phyloP scores from a whole-genome alignment of 257 asterid genomes.

The Plectranthus barbatus region DNA sequence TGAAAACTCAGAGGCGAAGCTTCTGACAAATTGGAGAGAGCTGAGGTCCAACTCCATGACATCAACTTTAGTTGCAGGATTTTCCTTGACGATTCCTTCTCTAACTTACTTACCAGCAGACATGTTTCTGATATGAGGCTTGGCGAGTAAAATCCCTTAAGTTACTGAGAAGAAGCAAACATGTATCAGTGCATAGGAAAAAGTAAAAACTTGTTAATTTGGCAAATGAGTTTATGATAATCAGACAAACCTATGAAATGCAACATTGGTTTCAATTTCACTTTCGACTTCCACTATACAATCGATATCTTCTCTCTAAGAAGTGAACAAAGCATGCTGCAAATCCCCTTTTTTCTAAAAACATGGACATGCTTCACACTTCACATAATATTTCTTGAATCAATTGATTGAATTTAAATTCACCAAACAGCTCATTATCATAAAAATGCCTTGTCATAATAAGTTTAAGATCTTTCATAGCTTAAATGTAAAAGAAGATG shows the following conservation, averaged over 20 bases:
- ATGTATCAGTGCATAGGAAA: conserved; percentile 20
- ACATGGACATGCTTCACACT: conserved; percentile 86
- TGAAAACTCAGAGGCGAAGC: too few relatives aligned
- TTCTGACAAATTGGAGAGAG: too few relatives aligned
- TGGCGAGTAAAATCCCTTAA: conserved; percentile 55
- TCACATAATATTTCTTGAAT: conserved; percentile 12
- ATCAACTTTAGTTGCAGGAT: too few relatives aligned
- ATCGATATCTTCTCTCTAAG: conserved; percentile 61
- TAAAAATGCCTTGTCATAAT: too few relatives aligned
- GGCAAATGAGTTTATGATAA: neutral
- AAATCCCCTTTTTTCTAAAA: conserved; percentile 51
- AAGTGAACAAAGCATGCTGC: conserved; percentile 54
- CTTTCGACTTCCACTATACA: conserved; percentile 88
- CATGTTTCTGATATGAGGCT: conserved; percentile 66
- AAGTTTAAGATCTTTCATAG: neutral
- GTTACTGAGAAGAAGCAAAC: conserved; percentile 35
- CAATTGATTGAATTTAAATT: too few relatives aligned
- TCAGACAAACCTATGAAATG: conserved; percentile 57
- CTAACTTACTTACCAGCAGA: too few relatives aligned
- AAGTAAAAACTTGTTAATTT: neutral
- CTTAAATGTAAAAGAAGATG: neutral
- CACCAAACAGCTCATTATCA: too few relatives aligned
- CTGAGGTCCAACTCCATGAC: too few relatives aligned
- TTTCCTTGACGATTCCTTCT: too few relatives aligned
- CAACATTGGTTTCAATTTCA: conserved; percentile 62